Conservation (phyloP, 306 rosid genomes). For the Fagus sylvatica region DNA sequence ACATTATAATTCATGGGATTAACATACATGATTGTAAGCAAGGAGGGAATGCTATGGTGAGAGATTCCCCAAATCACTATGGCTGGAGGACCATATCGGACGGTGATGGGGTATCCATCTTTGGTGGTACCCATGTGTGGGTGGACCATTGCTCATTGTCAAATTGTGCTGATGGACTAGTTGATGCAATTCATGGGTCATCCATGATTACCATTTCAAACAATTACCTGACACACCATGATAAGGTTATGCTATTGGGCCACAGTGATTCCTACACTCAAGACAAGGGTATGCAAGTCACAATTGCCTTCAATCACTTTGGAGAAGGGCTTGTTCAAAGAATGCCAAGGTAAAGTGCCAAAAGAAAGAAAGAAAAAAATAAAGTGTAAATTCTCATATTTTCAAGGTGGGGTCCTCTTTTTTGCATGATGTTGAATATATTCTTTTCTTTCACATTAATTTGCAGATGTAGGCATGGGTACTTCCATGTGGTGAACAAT, state of each 20-base stretch:
- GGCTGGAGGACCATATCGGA: conserved; percentile 94
- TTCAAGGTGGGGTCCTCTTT: not conserved
- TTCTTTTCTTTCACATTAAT: not conserved
- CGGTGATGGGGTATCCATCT: conserved; percentile 94
- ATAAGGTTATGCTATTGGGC: conserved; percentile 91
- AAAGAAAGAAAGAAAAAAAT: not conserved
- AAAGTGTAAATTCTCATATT: not conserved
- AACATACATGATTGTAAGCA: conserved; percentile 83
- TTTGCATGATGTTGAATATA: conserved; percentile 14
- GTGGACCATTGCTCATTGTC: conserved; percentile 92
- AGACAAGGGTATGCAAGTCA: conserved; percentile 92
- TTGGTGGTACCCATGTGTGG: conserved; percentile 93
- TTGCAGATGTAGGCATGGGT: conserved; percentile 91
- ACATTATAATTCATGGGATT: conserved; percentile 79
- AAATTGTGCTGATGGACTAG: conserved; percentile 73
- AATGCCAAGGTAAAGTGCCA: conserved; percentile 80
- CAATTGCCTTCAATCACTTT: conserved; percentile 93
- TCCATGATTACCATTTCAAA: conserved; percentile 83
- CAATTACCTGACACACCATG: conserved; percentile 97
- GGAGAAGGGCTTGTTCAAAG: conserved; percentile 97
- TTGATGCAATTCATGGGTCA: conserved; percentile 92
- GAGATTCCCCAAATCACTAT: conserved; percentile 74
- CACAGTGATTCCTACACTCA: conserved; percentile 82
- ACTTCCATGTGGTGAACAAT: conserved; percentile 98
- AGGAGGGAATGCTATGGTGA: conserved; percentile 88